Evolutionary conservation across 805 yeast genomes (phyloP).

Genomic region (Lachancea fermentati): DNA sequence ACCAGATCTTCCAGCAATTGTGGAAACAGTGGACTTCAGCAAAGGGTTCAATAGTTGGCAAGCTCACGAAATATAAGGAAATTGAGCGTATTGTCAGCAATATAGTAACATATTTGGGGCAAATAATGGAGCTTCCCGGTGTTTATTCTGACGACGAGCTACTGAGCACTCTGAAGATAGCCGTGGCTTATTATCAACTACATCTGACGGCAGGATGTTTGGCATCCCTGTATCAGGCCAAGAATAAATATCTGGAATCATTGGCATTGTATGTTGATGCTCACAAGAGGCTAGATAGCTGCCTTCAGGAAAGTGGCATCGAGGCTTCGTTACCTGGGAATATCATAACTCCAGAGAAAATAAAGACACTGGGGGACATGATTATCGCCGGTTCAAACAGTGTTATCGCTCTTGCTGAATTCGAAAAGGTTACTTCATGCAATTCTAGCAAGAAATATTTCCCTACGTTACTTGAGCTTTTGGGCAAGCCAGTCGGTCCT

Average conservation of each 20-base stretch:
- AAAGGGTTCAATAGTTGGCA: constrained; percentile 18
- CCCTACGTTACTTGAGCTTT: constrained; percentile 38
- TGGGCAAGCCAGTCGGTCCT: constrained; percentile 20
- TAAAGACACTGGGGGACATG: constrained; percentile 44
- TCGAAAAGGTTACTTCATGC: constrained; percentile 20
- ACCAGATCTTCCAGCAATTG: constrained; percentile 39
- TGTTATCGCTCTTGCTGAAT: constrained; percentile 32
- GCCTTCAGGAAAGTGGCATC: constrained; percentile 7
- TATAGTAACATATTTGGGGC: constrained; percentile 47
- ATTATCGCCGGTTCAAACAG: constrained; percentile 35
- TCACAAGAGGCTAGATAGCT: constrained; percentile 16
- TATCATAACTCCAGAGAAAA: constrained; percentile 32
- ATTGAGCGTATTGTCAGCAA: constrained; percentile 34
- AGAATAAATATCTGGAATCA: constrained; percentile 27
- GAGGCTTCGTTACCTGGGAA: constrained; percentile 18
- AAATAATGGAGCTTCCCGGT: constrained; percentile 81
- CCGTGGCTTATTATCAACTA: constrained; percentile 19
- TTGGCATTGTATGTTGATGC: constrained; percentile 28
- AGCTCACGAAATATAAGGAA: constrained; percentile 29
- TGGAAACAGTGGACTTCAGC: constrained; percentile 22
- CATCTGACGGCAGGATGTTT: constrained; percentile 24
- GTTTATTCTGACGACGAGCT: constrained; percentile 80
- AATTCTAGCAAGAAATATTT: constrained; percentile 9
- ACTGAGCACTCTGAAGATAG: constrained; percentile 29
- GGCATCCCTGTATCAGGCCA: constrained; percentile 25